A percentile compares a stretch with the other conserved stretches of the same genome.
Conservation (phyloP, 306 rosid species). For the Glycine latifolia region DNA sequence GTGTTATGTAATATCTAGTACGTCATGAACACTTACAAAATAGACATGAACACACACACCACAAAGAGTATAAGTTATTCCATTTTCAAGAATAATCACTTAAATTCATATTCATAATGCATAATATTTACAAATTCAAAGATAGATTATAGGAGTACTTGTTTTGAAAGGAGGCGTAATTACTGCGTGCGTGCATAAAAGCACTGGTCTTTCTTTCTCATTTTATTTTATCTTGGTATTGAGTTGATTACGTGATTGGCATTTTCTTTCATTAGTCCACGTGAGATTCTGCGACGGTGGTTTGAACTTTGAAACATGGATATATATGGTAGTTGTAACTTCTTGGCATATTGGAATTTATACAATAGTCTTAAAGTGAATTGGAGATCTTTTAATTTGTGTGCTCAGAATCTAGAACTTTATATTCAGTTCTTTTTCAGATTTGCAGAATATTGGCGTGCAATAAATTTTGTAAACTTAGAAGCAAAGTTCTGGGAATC, state of each 20-base stretch:
- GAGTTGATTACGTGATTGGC: not conserved
- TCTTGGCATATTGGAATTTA: not conserved
- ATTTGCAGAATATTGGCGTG: conserved; percentile 8
- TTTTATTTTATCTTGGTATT: no score
- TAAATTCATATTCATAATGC: no score
- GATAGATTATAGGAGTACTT: no score
- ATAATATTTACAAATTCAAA: no score
- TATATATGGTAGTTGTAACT: not conserved
- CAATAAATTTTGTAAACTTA: not conserved
- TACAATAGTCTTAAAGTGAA: not conserved
- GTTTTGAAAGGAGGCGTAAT: no score
- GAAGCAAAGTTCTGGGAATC: not conserved
- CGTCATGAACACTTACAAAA: no score
- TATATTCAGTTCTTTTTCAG: not conserved
- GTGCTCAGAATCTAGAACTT: not conserved
- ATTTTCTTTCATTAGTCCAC: not conserved
- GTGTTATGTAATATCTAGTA: no score
- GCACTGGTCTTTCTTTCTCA: not conserved
- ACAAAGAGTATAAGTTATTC: no score
- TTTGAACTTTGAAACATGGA: not conserved
- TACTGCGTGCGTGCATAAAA: no score
- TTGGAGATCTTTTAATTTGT: not conserved
- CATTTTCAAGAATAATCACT: no score
- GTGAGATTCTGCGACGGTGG: not conserved
- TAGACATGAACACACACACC: no score